Base-by-base conservation (phyloP, 768 basidiomycete genomes). In the Suillus spraguei region DNA sequence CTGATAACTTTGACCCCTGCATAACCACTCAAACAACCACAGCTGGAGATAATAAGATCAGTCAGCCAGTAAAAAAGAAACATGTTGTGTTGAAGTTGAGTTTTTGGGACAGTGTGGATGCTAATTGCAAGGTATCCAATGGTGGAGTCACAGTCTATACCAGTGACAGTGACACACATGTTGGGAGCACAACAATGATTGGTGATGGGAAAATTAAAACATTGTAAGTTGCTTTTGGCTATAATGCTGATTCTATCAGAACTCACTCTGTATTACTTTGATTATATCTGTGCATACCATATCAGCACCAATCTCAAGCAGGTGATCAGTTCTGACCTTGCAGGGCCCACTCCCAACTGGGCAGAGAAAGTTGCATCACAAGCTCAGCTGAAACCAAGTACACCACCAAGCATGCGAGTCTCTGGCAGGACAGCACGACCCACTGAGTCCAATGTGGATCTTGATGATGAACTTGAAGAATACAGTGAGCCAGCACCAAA, bases 211-310 rank as follows among this genome's bases (percentile, higher is more conserved):
- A 47, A 47, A 47, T 47, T 22, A 47, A 13, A 24, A 22, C 1
- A 2, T 47, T 0, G 5, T 47, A 47, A 47, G 46, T 47, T 11
- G 4, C 46, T n/a, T 47, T 47, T 47, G 11, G 13, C 46, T 9
- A 47, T 10, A 36, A 36, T 47, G 46, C 22, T 47, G 22, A 49
- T 49, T 28, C 24, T 49, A 49, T 28, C 47, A 28, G 47, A 49
- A 49, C 47, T 49, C 47, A 49, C 47, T 16, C 24, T 49, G 22
- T 24, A 49, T 49, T 49, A 49, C 47, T 49, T 49, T 49, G 24
- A 49, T 49, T 49, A 28, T 24, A 49, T 49, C 14, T 49, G 47
- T 14, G 24, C 24, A 49, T 8, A 28, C 47, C 14, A 7, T 16
- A 49, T 28, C 14, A 49, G 47, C 47, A 49, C 47, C 14, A 49